Evolutionary conservation across 2,329 filamentous ascomycete genomes (phyloP).

Genomic region (Stemphylium beticola): DNA sequence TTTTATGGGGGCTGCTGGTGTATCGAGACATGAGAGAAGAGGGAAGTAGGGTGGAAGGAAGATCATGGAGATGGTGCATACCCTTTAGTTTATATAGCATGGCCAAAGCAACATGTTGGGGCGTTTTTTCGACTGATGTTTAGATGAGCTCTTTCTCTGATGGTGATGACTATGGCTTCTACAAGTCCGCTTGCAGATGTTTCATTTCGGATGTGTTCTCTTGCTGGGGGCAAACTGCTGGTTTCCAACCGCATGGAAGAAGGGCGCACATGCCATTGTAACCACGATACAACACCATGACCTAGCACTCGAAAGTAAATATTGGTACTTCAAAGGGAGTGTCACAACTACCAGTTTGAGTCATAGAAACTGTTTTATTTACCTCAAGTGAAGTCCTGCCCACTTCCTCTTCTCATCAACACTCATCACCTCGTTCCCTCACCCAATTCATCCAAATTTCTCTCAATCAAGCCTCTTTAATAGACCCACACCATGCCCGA

Average conservation of each 20-base stretch:
- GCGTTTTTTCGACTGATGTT: neutral
- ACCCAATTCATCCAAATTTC: no score
- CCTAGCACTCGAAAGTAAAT: no score
- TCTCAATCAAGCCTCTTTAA: no score
- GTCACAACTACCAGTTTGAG: no score
- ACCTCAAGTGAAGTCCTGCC: no score
- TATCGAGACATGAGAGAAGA: neutral
- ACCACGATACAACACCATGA: no score
- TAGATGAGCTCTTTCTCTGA: neutral
- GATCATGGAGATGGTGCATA: conserved; percentile 13
- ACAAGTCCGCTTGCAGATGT: neutral
- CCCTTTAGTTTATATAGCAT: conserved; percentile 14
- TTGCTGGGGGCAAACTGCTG: neutral
- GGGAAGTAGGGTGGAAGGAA: neutral
- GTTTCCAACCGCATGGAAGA: neutral
- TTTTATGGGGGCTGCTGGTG: neutral
- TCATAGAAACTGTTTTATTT: no score
- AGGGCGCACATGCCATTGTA: neutral
- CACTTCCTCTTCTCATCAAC: no score
- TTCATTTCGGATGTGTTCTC: neutral
- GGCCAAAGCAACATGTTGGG: conserved; percentile 7
- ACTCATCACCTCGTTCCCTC: no score
- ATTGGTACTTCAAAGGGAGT: no score
- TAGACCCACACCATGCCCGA: no score
- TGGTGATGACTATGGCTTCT: neutral